These are phyloP conservation scores for Zychaea mexicana DNA, from an alignment of 371 early-diverging fungal species.

Conservation along the genomic window DNA sequence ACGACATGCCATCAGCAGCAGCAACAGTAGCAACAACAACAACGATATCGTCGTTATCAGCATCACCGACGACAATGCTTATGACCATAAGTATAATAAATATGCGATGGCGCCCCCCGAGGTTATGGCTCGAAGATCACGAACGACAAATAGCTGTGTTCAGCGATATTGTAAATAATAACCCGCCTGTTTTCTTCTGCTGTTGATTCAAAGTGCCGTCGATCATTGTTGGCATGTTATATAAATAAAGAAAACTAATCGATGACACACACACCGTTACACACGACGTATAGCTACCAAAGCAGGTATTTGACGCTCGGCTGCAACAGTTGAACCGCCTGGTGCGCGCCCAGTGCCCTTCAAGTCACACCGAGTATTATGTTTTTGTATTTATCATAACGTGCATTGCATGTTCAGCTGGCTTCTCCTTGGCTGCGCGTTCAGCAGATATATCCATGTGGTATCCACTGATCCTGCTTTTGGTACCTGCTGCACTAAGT, in stretches of 20 bases:
- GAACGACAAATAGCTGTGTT: constrained; percentile 20
- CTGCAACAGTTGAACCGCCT: constrained; percentile 23
- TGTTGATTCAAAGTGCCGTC: neutral
- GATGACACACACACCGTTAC: neutral
- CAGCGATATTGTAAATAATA: constrained; percentile 25
- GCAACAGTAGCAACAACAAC: no score
- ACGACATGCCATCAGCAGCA: neutral
- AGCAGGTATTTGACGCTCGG: constrained; percentile 22
- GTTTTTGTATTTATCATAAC: constrained; percentile 34
- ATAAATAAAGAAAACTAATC: neutral
- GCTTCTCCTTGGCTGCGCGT: constrained; percentile 41
- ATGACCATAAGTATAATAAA: constrained; percentile 30
- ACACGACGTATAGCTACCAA: constrained; percentile 36
- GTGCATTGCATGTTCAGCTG: constrained; percentile 41
- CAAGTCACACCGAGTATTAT: constrained; percentile 41
- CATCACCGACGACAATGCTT: constrained; percentile 18
- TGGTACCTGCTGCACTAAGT: constrained; percentile 40
- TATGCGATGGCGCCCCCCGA: constrained; percentile 39
- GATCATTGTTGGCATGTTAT: no score
- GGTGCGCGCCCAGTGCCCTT: constrained; percentile 32
- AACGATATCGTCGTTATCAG: no score
- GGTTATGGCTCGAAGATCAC: constrained; percentile 20
- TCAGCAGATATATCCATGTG: constrained; percentile 48
- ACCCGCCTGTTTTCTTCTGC: neutral
- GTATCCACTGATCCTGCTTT: constrained; percentile 41